phyloP scores from a whole-genome alignment of 2,329 filamentous ascomycete genomes.

The Beauveria pseudobassiana region DNA sequence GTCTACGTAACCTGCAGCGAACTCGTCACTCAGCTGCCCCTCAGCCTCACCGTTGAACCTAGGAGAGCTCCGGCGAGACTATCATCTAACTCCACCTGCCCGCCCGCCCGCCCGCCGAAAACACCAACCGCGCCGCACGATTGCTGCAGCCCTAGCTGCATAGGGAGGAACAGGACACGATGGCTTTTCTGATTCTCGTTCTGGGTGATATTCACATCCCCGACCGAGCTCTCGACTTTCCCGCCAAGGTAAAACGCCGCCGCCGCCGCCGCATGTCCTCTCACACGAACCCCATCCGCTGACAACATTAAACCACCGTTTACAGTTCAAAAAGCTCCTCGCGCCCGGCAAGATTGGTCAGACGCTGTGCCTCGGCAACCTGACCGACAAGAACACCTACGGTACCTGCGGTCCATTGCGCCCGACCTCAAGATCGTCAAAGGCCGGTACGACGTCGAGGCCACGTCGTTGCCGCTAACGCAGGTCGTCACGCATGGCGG shows the following conservation, averaged over 20 bases:
- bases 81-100: background rate
- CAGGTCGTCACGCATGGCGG: conserved; percentile 60
- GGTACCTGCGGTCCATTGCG: conserved; percentile 67
- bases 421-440: conserved; percentile 66
- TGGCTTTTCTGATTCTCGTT: conserved; percentile 84
- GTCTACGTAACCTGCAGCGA: background rate
- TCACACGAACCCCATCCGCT: background rate
- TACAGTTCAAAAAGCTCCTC: conserved; percentile 77
- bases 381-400: conserved; percentile 73
- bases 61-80: conserved; percentile 15
- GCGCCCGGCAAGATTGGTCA: conserved; percentile 78
- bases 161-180: conserved; percentile 37
- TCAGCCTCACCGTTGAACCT: conserved; percentile 17
- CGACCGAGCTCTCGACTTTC: conserved; percentile 84
- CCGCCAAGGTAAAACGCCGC: conserved; percentile 61
- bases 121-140: conserved; percentile 14
- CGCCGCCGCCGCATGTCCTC: background rate
- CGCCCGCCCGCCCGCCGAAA: background rate
- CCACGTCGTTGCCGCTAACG: conserved; percentile 55
- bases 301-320: background rate
- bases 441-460: conserved; percentile 60
- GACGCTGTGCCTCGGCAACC: conserved; percentile 71
- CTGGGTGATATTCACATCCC: conserved; percentile 93
- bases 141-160: background rate
- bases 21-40: conserved; percentile 20